A percentile compares a stretch with the other conserved stretches of the same genome.
Conservation (phyloP, 1,284 basidiomycete species). For the Trichosporon coremiiforme region DNA sequence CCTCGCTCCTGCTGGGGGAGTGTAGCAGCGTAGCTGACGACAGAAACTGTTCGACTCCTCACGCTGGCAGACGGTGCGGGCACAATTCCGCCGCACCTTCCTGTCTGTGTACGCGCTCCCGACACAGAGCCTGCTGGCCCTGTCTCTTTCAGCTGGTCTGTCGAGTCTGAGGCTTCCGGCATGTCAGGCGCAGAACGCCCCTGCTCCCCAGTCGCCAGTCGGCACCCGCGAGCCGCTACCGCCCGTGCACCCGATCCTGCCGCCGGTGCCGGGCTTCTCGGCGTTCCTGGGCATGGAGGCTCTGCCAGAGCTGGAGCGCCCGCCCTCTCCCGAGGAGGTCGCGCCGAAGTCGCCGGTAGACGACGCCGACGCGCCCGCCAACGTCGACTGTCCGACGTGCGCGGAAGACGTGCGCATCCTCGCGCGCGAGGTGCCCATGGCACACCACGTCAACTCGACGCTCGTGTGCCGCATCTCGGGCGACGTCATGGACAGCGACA, state of each 20-base stretch:
- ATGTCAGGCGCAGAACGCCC: slow-evolving; percentile 28
- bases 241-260: slow-evolving; percentile 38
- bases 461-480: slow-evolving; percentile 90
- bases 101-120: slow-evolving; percentile 83
- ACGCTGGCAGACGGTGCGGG: slow-evolving; percentile 73
- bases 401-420: slow-evolving; percentile 74
- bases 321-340: neutral
- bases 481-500: slow-evolving; percentile 91
- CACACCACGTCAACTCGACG: slow-evolving; percentile 91
- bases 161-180: slow-evolving; percentile 81
- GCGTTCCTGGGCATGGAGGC: slow-evolving; percentile 24
- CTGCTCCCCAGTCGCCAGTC: slow-evolving; percentile 30
- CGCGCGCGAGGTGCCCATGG: slow-evolving; percentile 83
- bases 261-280: slow-evolving; percentile 24
- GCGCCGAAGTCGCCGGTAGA: neutral
- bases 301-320: slow-evolving; percentile 14
- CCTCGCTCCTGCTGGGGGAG: no score
- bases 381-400: slow-evolving; percentile 90
- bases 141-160: slow-evolving; percentile 86
- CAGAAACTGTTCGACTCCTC: slow-evolving; percentile 77
- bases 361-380: slow-evolving; percentile 57
- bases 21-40: slow-evolving; percentile 3
- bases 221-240: slow-evolving; percentile 36
- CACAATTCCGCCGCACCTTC: slow-evolving; percentile 78
- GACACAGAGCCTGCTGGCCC: slow-evolving; percentile 77